These are phyloP conservation scores for Trichoderma brevicompactum DNA, from an alignment of 2,329 filamentous ascomycete species.

Conservation along the genomic window DNA sequence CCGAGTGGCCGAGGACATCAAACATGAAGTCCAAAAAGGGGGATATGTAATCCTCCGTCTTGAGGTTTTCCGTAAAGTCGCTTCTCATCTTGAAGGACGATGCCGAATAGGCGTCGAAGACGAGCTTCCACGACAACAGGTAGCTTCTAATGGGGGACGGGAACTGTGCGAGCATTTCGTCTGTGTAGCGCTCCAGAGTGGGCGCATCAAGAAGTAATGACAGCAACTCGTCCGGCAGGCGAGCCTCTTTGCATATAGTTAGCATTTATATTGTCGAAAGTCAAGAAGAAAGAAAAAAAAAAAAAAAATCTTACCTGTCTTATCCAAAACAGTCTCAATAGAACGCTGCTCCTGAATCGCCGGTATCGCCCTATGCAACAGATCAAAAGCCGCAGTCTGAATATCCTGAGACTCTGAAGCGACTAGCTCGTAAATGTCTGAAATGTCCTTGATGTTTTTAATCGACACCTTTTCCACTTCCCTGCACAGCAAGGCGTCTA, in stretches of 20 bases:
- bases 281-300: accelerated
- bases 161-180: conserved; percentile 69
- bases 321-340: conserved; percentile 73
- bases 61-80: conserved; percentile 80
- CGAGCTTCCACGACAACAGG: conserved; percentile 83
- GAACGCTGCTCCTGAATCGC: conserved; percentile 79
- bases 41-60: conserved; percentile 69
- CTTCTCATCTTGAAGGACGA: conserved; percentile 81
- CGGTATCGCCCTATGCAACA: conserved; percentile 82
- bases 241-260: conserved; percentile 52
- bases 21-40: conserved; percentile 79
- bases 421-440: conserved; percentile 74
- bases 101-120: conserved; percentile 82
- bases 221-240: conserved; percentile 80
- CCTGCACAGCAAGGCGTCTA: conserved; percentile 74
- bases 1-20: conserved; percentile 80
- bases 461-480: conserved; percentile 68
- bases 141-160: conserved; percentile 76
- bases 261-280: no score
- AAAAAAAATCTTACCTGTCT: conserved; percentile 52
- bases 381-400: conserved; percentile 77
- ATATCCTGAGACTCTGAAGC: conserved; percentile 75
- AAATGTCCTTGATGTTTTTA: conserved; percentile 64
- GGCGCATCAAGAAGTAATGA: conserved; percentile 82
- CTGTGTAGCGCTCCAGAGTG: conserved; percentile 67